phyloP scores from a whole-genome alignment of 192 early-diverging fungal species.

The Gamsiella multidivaricata region DNA sequence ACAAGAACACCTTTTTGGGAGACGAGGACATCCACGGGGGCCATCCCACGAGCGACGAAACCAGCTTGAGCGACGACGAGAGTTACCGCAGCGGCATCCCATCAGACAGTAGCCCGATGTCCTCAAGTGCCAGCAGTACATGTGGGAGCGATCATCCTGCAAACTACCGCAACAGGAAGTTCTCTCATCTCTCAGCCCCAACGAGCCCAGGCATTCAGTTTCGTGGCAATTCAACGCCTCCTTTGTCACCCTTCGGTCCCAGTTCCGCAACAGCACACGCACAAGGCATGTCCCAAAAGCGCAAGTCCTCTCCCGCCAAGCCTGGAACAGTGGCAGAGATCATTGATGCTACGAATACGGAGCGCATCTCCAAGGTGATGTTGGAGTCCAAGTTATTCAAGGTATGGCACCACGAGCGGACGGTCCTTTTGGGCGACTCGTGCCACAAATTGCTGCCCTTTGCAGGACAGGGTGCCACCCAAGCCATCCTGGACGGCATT shows the following conservation, averaged over 20 bases:
- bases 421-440: conserved; percentile 51
- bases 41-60: not conserved
- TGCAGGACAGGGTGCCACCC: conserved; percentile 43
- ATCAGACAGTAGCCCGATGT: not conserved
- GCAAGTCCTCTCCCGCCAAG: conserved; percentile 12
- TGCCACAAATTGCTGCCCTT: conserved; percentile 51
- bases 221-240: too few relatives aligned
- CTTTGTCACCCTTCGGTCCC: too few relatives aligned
- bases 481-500: conserved; percentile 38
- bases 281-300: not conserved
- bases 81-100: conserved; percentile 3
- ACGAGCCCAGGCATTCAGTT: not conserved
- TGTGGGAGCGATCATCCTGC: not conserved
- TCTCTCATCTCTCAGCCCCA: not conserved
- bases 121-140: not conserved
- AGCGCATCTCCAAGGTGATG: conserved; percentile 52
- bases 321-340: conserved; percentile 45
- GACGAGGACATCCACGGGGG: not conserved
- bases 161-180: not conserved
- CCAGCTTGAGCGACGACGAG: not conserved
- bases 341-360: conserved; percentile 36
- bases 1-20: not conserved
- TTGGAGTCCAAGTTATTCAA: conserved; percentile 51
- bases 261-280: not conserved
- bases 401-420: conserved; percentile 48